These are phyloP conservation scores for Plasmodium falciparum DNA, from an alignment of 169 alveolate genomes.

Conservation along the genomic window DNA sequence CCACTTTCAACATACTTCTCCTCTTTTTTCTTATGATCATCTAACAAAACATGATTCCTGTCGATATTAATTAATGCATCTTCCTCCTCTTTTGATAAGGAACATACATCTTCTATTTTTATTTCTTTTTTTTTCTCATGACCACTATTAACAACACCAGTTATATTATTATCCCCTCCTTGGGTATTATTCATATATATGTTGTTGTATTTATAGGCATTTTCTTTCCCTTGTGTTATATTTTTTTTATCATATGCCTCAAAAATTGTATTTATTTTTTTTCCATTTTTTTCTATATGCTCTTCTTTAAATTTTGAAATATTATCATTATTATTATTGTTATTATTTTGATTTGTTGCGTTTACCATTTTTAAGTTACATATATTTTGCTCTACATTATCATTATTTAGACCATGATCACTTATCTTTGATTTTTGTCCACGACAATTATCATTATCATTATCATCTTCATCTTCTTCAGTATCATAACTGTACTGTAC, in stretches of 20 bases:
- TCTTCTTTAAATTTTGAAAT: not conserved
- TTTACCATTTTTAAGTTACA: no score
- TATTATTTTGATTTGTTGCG: no score
- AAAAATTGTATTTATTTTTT: constrained; percentile 7
- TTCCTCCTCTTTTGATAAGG: not conserved
- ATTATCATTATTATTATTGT: no score
- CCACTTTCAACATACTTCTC: no score
- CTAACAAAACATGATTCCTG: not conserved
- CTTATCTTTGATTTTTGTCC: not conserved
- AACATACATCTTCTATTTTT: not conserved
- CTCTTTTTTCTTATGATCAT: no score
- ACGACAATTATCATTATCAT: not conserved
- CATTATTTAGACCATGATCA: not conserved
- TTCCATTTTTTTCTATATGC: constrained; percentile 7
- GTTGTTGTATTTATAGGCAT: no score
- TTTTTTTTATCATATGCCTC: constrained; percentile 54
- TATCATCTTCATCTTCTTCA: constrained; percentile 6
- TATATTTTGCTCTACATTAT: not conserved
- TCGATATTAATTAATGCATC: not conserved
- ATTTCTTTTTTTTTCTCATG: constrained; percentile 5
- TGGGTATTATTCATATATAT: not conserved
- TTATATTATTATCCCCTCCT: not conserved
- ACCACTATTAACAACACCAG: not conserved
- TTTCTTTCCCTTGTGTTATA: not conserved
- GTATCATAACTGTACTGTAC: not conserved